These are phyloP conservation scores for Yamadazyma philogaea DNA, from an alignment of 805 yeast genomes.

Conservation along the genomic window DNA sequence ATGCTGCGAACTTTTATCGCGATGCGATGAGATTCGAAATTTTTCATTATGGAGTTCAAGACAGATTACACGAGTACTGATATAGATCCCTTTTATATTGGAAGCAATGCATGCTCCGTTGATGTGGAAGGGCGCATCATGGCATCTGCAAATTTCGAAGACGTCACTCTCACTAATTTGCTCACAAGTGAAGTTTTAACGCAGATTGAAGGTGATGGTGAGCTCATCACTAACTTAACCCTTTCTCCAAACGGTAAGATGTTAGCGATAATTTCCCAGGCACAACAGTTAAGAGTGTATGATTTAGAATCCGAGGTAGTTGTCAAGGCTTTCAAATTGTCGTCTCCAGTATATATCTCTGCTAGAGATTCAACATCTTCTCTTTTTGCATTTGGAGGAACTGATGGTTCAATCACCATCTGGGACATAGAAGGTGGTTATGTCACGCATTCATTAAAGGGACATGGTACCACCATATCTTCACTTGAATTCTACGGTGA, in stretches of 20 bases:
- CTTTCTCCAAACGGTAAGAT: slow-evolving; percentile 72
- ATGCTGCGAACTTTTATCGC: slow-evolving; percentile 1
- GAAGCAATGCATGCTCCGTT: slow-evolving; percentile 73
- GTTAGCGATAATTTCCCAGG: slow-evolving; percentile 74
- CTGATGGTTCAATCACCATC: slow-evolving; percentile 88
- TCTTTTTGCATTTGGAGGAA: slow-evolving; percentile 87
- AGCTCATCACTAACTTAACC: slow-evolving; percentile 67
- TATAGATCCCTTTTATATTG: slow-evolving; percentile 81
- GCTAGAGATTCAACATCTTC: slow-evolving; percentile 78
- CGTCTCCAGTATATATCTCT: slow-evolving; percentile 81
- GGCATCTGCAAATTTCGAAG: slow-evolving; percentile 81
- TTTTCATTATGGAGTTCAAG: slow-evolving; percentile 24
- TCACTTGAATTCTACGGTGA: slow-evolving; percentile 72
- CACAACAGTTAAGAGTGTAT: slow-evolving; percentile 75
- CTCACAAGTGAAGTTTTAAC: slow-evolving; percentile 54
- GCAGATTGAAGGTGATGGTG: slow-evolving; percentile 80
- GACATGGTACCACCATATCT: slow-evolving; percentile 88
- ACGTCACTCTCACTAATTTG: slow-evolving; percentile 66
- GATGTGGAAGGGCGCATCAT: slow-evolving; percentile 59
- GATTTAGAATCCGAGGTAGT: slow-evolving; percentile 39
- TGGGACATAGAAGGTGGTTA: slow-evolving; percentile 90
- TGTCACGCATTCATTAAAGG: slow-evolving; percentile 85
- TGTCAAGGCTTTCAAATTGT: slow-evolving; percentile 52
- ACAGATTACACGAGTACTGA: slow-evolving; percentile 45
- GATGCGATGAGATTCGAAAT: slow-evolving; percentile 8